phyloP scores from a whole-genome alignment of 2,329 filamentous ascomycete genomes.

The Aureobasidium sp. region DNA sequence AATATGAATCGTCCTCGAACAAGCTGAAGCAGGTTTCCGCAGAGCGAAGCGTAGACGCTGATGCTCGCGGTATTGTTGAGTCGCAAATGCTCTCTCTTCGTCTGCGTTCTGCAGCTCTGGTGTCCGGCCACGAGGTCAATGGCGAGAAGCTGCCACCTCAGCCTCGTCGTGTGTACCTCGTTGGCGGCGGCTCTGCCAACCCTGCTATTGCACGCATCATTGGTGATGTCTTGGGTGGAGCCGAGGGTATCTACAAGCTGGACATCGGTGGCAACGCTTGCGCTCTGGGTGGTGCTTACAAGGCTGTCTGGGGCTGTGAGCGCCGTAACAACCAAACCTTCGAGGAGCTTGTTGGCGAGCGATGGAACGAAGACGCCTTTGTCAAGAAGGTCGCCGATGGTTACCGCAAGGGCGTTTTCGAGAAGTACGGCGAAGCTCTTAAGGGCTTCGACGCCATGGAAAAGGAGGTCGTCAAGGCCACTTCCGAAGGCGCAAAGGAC shows the following conservation, averaged over 20 bases:
- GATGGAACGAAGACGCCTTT: slow-evolving; percentile 81
- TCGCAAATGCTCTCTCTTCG: slow-evolving; percentile 91
- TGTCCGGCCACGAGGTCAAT: slow-evolving; percentile 41
- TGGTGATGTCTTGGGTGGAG: slow-evolving; percentile 80
- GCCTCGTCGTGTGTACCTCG: slow-evolving; percentile 84
- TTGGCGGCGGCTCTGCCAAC: slow-evolving; percentile 87
- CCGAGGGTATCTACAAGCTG: slow-evolving; percentile 84
- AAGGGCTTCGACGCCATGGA: slow-evolving; percentile 74
- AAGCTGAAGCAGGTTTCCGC: slow-evolving; percentile 33
- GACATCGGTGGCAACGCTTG: slow-evolving; percentile 95
- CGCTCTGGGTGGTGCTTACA: slow-evolving; percentile 88
- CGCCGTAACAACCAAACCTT: slow-evolving; percentile 62
- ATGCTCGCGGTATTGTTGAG: slow-evolving; percentile 83
- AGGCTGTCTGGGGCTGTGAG: slow-evolving; percentile 88
- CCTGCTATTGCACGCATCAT: slow-evolving; percentile 78
- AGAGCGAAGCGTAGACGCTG: slow-evolving; percentile 52
- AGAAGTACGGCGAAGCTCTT: slow-evolving; percentile 69
- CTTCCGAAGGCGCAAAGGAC: slow-evolving; percentile 13
- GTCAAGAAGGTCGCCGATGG: slow-evolving; percentile 77
- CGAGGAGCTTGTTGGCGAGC: slow-evolving; percentile 73
- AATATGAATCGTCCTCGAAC: slow-evolving; percentile 45
- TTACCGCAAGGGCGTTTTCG: slow-evolving; percentile 67
- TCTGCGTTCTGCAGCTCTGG: slow-evolving; percentile 72
- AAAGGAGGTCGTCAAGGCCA: slow-evolving; percentile 47
- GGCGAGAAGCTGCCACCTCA: slow-evolving; percentile 62